Evolutionary conservation across 2,329 filamentous ascomycete genomes (phyloP), one percentile per base, ranked within the genome.

Genomic region (Aspergillus texensis): DNA sequence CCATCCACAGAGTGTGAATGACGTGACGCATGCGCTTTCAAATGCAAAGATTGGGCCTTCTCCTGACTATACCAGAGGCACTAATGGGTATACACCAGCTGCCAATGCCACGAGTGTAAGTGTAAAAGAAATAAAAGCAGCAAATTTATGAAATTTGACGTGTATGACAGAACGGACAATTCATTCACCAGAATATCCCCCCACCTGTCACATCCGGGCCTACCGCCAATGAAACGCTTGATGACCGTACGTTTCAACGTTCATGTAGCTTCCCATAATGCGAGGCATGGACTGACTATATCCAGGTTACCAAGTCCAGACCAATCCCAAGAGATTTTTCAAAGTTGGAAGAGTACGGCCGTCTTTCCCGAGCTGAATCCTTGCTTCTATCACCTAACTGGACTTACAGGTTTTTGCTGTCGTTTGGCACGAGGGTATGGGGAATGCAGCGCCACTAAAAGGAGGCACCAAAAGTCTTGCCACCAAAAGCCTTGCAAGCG

Each of bases 381-480:
- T 9, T 11, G n/a, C 24, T 9, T 30, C 28, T 26, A 8, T 50
- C 14, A 24, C 9, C 48, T 16, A 53, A 48, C 12, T 10, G 6
- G 16, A n/a, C n/a, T 21, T 34, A 16, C 57, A 72, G 70, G 71
- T 77, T 5, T 78, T 79, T 48, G 58, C 66, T 8, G 68, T 74
- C 26, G 63, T 77, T 1, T 78, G 75, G 74, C 70, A 74, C 54
- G 72, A 77, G 63, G 71, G 69, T 52, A 61, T 62, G n/a, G 71
- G 68, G 10, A 52, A 52, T 5, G 65, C 67, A 28, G 69, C 65
- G 4, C 67, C 48, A 34, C 12, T 30, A 1, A 14, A 12, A 36
- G 32, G 52, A 11, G 43, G 39, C 59, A 21, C 43, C 41, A 52
- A 61, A 34, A 68, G 61, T 8, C 30, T 62, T 30, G 60, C 65